Evolutionary conservation across 2,329 filamentous ascomycete genomes (phyloP).

Genomic region (Epichloe gansuensis): DNA sequence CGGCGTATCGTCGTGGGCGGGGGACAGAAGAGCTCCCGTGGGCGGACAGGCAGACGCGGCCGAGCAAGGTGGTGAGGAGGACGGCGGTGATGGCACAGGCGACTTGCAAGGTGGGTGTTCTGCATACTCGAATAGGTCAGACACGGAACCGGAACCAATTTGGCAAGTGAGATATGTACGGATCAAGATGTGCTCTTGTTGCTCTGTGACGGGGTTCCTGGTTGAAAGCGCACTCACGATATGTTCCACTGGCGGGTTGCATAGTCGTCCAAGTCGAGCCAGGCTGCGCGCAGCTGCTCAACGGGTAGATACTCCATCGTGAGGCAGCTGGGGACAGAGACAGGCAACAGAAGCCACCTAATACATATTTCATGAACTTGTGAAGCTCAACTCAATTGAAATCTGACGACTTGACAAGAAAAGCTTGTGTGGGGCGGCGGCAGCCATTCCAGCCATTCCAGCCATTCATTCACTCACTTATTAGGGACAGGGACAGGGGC

Average conservation of each 20-base stretch:
- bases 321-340: background rate
- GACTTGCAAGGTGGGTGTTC: constrained; percentile 16
- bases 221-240: constrained; percentile 3
- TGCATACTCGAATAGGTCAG: constrained; percentile 4
- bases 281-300: constrained; percentile 4
- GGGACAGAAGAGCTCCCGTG: constrained; percentile 19
- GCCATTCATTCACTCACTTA: too few relatives aligned
- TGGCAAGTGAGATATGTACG: background rate
- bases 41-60: constrained; percentile 13
- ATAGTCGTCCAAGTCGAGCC: constrained; percentile 3
- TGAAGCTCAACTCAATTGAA: background rate
- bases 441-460: too few relatives aligned
- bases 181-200: too few relatives aligned
- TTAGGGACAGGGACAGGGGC: too few relatives aligned
- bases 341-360: too few relatives aligned
- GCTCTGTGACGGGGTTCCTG: background rate
- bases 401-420: background rate
- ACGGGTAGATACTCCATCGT: background rate
- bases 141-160: background rate
- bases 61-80: constrained; percentile 19
- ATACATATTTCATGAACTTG: too few relatives aligned
- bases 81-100: constrained; percentile 11
- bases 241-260: constrained; percentile 4
- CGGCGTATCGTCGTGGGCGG: constrained; percentile 43
- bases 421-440: background rate